These are phyloP conservation scores for Rhodomyrtus psidioides DNA, from an alignment of 441 rosid genomes.

Conservation along the genomic window DNA sequence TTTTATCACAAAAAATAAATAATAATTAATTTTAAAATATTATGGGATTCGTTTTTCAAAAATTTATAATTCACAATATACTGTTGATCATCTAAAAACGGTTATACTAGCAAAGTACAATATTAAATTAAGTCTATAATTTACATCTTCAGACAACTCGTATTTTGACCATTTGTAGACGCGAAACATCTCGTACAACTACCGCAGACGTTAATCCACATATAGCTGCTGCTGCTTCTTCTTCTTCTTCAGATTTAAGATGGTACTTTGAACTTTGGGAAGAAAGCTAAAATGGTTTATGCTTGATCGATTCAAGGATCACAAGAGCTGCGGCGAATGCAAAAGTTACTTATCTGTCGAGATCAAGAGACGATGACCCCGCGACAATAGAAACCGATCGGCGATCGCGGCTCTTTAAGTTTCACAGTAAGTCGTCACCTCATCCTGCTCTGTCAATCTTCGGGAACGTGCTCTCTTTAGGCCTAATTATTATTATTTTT, in stretches of 20 bases:
- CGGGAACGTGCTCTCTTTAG: fast-evolving
- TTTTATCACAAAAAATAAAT: too few species aligned
- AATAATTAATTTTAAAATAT: too few species aligned
- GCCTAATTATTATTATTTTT: not conserved
- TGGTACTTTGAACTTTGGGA: not conserved
- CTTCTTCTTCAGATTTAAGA: not conserved
- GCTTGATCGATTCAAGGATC: not conserved
- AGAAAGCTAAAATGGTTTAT: not conserved
- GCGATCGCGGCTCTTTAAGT: not conserved
- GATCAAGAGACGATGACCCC: not conserved
- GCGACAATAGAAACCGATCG: not conserved
- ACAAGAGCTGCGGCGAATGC: not conserved
- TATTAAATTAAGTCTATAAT: too few species aligned
- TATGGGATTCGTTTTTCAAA: too few species aligned
- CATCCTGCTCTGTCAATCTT: not conserved
- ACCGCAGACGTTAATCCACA: not conserved
- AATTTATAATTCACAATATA: too few species aligned
- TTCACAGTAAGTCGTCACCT: not conserved
- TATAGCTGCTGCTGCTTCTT: not conserved
- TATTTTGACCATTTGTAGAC: not conserved
- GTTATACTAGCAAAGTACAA: too few species aligned
- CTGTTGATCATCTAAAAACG: too few species aligned
- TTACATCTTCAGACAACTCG: not conserved
- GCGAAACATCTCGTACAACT: not conserved
- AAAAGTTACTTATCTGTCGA: not conserved